These are phyloP conservation scores for Gossypium davidsonii DNA, from an alignment of 441 rosid species.

Conservation along the genomic window DNA sequence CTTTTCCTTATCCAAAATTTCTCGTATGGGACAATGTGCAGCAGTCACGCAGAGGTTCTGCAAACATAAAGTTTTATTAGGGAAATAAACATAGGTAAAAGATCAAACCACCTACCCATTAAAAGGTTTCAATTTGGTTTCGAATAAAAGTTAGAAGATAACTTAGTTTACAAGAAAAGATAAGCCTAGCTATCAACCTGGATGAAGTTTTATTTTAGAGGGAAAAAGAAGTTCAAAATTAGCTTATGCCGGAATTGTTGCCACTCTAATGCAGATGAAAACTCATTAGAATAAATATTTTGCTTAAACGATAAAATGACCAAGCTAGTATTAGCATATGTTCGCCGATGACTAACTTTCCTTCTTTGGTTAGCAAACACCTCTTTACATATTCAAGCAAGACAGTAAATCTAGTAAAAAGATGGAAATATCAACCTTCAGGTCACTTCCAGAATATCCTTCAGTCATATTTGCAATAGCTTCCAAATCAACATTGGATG, in stretches of 20 bases:
- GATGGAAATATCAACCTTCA: slow-evolving; percentile 51
- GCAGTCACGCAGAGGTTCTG: slow-evolving; percentile 97
- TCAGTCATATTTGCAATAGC: slow-evolving; percentile 85
- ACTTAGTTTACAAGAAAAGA: neutral
- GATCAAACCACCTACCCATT: neutral
- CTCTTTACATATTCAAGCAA: neutral
- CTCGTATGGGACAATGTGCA: slow-evolving; percentile 95
- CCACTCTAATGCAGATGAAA: neutral
- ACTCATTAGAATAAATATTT: neutral
- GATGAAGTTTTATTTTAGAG: neutral
- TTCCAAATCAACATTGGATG: slow-evolving; percentile 65
- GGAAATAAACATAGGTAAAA: slow-evolving; percentile 23
- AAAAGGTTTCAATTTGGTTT: neutral
- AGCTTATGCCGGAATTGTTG: neutral
- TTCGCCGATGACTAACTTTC: neutral
- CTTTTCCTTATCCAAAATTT: slow-evolving; percentile 88
- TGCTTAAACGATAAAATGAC: neutral
- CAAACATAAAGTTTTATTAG: slow-evolving; percentile 10
- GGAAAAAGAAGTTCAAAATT: neutral
- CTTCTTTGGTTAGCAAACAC: neutral
- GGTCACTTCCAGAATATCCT: slow-evolving; percentile 97
- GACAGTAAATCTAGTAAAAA: neutral
- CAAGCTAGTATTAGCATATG: neutral
- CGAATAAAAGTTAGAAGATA: neutral
- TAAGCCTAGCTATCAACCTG: neutral